Percentiles rank a stretch among this genome's conserved stretches.
Evolutionary conservation across 2,329 filamentous ascomycete species (phyloP).

Genomic region (Cladophialophora chaetospira): DNA sequence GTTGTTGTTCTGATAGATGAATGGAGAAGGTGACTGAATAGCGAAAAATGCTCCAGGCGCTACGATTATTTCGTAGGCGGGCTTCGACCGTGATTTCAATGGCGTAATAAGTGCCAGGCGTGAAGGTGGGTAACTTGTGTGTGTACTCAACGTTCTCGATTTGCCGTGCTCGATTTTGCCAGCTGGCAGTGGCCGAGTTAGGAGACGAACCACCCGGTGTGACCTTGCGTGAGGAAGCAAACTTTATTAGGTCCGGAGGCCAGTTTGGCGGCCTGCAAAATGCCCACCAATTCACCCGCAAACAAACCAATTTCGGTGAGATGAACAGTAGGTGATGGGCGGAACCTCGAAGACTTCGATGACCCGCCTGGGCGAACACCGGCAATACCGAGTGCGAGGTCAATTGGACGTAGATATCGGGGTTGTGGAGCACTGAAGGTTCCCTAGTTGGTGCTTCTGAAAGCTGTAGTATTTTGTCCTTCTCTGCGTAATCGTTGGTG

Average conservation of each 20-base stretch:
- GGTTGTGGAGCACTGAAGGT: background rate
- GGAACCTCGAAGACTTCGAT: background rate
- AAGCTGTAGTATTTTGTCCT: background rate
- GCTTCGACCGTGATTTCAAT: no score
- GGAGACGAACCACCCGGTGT: background rate
- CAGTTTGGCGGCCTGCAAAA: background rate
- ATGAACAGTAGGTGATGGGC: background rate
- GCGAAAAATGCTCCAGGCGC: no score
- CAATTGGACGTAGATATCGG: background rate
- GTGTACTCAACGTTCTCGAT: background rate
- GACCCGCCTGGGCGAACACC: background rate
- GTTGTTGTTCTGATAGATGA: background rate
- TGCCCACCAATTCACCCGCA: slow-evolving; percentile 6
- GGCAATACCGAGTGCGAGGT: background rate
- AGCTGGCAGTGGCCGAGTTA: background rate
- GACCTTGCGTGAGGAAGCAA: background rate
- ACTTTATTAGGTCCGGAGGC: background rate
- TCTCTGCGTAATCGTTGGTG: background rate
- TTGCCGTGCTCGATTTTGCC: background rate
- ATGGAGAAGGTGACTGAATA: background rate
- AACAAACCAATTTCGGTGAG: background rate
- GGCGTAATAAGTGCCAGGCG: background rate
- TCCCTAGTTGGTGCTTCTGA: background rate
- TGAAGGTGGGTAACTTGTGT: background rate
- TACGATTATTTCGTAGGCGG: no score